Conservation (phyloP, 2,329 filamentous ascomycete species). For the Xylaria sp. region DNA sequence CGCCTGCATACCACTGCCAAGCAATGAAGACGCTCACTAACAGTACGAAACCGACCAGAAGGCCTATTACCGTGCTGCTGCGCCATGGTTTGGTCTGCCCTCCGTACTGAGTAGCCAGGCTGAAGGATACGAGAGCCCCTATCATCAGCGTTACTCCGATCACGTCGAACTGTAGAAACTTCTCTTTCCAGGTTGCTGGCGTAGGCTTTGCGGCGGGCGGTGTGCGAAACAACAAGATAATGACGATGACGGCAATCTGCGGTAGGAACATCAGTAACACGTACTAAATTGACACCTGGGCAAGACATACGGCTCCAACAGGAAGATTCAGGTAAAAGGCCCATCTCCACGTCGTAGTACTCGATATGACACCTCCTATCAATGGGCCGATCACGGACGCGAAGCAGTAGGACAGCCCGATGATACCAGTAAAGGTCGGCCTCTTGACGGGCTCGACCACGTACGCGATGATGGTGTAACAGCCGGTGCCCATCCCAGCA, state of each 20-base stretch:
- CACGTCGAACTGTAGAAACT: slow-evolving; percentile 34
- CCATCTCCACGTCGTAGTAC: background rate
- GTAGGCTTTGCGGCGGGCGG: slow-evolving; percentile 27
- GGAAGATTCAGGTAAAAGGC: slow-evolving; percentile 44
- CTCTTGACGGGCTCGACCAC: background rate
- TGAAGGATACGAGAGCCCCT: slow-evolving; percentile 29
- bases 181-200: slow-evolving; percentile 26
- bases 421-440: background rate
- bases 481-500: background rate
- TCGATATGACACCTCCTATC: background rate
- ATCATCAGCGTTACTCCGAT: slow-evolving; percentile 21
- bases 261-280: too few relatives aligned
- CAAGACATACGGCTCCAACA: slow-evolving; percentile 29
- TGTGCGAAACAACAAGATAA: slow-evolving; percentile 24
- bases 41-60: background rate
- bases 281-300: too few relatives aligned
- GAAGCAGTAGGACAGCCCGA: background rate
- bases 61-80: slow-evolving; percentile 24
- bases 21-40: background rate
- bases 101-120: slow-evolving; percentile 30
- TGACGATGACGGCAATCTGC: slow-evolving; percentile 19
- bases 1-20: background rate
- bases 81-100: slow-evolving; percentile 23
- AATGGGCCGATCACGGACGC: background rate
- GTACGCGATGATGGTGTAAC: background rate